phyloP scores from a whole-genome alignment of 305 asterid genomes.

The Solanum chacoense region DNA sequence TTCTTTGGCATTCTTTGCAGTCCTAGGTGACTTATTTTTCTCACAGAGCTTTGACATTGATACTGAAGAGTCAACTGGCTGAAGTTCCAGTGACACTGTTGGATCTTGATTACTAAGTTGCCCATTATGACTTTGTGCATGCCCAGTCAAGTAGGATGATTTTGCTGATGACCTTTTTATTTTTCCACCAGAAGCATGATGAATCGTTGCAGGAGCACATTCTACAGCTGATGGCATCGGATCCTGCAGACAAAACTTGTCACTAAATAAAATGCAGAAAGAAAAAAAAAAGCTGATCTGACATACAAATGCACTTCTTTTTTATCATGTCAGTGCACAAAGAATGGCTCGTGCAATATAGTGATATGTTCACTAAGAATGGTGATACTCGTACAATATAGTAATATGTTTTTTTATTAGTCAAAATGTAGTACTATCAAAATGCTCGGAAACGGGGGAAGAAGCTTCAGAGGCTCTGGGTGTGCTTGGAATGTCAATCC shows the following conservation, averaged over 20 bases:
- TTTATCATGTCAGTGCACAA: neutral
- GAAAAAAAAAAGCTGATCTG: neutral
- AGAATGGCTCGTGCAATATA: neutral
- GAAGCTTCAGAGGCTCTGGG: neutral
- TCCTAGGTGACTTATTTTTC: conserved; percentile 28
- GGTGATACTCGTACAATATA: neutral
- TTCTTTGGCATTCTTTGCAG: conserved; percentile 26
- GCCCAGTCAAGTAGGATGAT: conserved; percentile 19
- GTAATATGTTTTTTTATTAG: neutral
- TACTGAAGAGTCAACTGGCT: conserved; percentile 65
- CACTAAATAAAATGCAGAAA: neutral
- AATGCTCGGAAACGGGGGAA: neutral
- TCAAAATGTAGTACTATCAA: neutral
- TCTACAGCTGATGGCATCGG: conserved; percentile 26
- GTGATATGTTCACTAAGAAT: neutral
- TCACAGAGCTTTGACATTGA: conserved; percentile 33
- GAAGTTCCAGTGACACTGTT: conserved; percentile 28
- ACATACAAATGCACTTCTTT: conserved; percentile 1
- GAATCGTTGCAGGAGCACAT: conserved; percentile 25
- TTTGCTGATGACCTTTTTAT: conserved; percentile 63
- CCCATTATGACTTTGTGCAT: conserved; percentile 22
- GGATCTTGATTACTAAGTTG: conserved; percentile 16
- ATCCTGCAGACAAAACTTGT: conserved; percentile 37
- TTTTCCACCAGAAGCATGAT: conserved; percentile 73
- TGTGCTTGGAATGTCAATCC: neutral